Base-by-base conservation (phyloP, 371 early-diverging fungal species). In the Catenaria anguillulae region DNA sequence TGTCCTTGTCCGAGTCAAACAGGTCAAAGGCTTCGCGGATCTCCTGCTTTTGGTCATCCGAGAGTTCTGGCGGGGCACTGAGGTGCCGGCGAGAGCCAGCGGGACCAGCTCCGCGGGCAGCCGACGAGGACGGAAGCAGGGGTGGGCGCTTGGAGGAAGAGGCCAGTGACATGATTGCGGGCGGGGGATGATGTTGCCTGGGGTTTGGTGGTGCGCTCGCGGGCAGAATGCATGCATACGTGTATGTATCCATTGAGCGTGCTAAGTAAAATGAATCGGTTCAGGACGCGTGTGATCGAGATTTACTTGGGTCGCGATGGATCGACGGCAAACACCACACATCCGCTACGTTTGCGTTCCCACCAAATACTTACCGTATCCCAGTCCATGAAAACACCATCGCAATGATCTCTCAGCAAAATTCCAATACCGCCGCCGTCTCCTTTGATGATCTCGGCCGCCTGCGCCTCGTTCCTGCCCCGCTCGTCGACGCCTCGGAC, bases 1-100 rank as follows among this genome's bases (percentile, higher is more conserved):
- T 72, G 66, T 87, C 87, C 66, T 83, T 82, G 72, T 87, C 83
- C 8, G 81, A 80, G 68, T 87, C 88, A 64, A 87, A 86, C 50
- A 87, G 71, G 48, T 77, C 77, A 65, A 87, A 87, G 5, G 85
- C 87, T 65, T 87, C 87, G 61, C 74, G 74, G 29, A 86, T 80
- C 66, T 87, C 86, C 26, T 73, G 71, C 60, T 78, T 76, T 63
- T 84, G 80, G 65, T 86, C 85, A 6, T 79, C 81, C 55, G 77
- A 77, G 17, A 85, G 67, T 65, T 55, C 55, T 13, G 17, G 55
- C 36, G 55, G 36, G n/a, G n/a, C 54, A 29, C 31, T 12, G 54
- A 5, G 8, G 33, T 15, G 10, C 8, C 33, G 8, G 54, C 54
- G 26, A 4, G 26, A 5, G 54, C 31, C 8, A 29, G 54, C 8